These are phyloP conservation scores for Lasiosphaeriaceae sp. DNA, from an alignment of 495 filamentous ascomycete species.

Conservation along the genomic window DNA sequence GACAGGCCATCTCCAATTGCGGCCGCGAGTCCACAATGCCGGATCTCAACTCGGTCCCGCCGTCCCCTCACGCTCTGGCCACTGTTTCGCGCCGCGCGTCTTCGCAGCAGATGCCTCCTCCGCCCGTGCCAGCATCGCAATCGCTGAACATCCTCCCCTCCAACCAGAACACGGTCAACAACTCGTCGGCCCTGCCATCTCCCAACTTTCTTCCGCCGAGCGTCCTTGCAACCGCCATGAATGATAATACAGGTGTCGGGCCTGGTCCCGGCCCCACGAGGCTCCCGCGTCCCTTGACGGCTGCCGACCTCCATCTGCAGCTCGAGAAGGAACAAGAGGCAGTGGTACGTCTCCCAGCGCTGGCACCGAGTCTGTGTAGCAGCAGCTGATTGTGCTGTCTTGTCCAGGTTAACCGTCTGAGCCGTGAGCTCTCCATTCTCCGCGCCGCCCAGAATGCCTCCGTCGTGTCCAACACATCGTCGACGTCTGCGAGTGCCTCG, in stretches of 20 bases:
- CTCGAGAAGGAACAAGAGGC: slow-evolving; percentile 93
- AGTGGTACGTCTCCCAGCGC: slow-evolving; percentile 55
- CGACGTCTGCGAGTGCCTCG: slow-evolving; percentile 50
- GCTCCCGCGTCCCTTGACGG: slow-evolving; percentile 79
- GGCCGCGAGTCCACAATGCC: slow-evolving; percentile 33
- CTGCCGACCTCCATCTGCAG: slow-evolving; percentile 79
- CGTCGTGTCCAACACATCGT: slow-evolving; percentile 76
- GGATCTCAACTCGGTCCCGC: slow-evolving; percentile 58
- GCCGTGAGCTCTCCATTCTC: slow-evolving; percentile 75
- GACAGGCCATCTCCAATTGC: neutral
- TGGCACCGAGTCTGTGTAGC: neutral
- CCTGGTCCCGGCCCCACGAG: slow-evolving; percentile 67
- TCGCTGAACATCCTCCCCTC: slow-evolving; percentile 49
- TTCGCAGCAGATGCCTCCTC: slow-evolving; percentile 30
- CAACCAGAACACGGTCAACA: slow-evolving; percentile 49
- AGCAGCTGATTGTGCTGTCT: neutral
- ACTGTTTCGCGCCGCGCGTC: slow-evolving; percentile 28
- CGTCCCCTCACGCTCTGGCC: slow-evolving; percentile 47
- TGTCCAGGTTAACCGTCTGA: slow-evolving; percentile 80
- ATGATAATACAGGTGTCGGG: slow-evolving; percentile 55
- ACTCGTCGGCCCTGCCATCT: slow-evolving; percentile 27
- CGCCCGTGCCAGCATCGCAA: slow-evolving; percentile 28
- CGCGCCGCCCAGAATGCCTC: slow-evolving; percentile 77
- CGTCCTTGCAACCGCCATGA: slow-evolving; percentile 42
- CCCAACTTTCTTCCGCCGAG: slow-evolving; percentile 10